Evolutionary conservation across 345 rosid genomes (phyloP).

Genomic region (Xanthoceras sorbifolium): DNA sequence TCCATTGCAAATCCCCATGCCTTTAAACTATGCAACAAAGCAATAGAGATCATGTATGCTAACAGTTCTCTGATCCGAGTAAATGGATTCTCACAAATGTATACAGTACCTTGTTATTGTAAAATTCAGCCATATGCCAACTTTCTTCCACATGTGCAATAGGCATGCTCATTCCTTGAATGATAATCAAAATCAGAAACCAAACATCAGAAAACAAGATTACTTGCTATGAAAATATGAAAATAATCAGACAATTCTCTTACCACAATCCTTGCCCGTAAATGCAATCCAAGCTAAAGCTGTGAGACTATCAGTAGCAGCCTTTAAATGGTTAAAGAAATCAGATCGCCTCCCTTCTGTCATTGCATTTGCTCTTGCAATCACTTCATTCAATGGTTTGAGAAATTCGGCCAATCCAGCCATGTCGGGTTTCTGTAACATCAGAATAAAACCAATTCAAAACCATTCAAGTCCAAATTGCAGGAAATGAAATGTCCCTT

Average conservation of each 20-base stretch:
- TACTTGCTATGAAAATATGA: not conserved
- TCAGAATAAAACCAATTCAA: slow-evolving; percentile 19
- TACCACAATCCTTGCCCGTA: slow-evolving; percentile 92
- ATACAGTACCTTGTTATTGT: slow-evolving; percentile 80
- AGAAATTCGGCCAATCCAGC: slow-evolving; percentile 78
- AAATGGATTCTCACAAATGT: slow-evolving; percentile 1
- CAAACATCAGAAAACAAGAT: slow-evolving; percentile 1
- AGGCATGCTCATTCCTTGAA: slow-evolving; percentile 97
- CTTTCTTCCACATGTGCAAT: slow-evolving; percentile 96
- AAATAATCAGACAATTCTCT: slow-evolving; percentile 21
- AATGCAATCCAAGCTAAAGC: slow-evolving; percentile 97
- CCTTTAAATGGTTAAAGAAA: slow-evolving; percentile 85
- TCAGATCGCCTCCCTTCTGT: slow-evolving; percentile 84
- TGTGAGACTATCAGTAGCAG: slow-evolving; percentile 74
- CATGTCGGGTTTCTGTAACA: slow-evolving; percentile 73
- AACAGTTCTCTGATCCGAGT: slow-evolving; percentile 2
- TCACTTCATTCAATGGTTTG: slow-evolving; percentile 79
- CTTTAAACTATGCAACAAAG: slow-evolving; percentile 13
- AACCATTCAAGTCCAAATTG: not conserved
- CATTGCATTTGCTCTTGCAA: slow-evolving; percentile 70
- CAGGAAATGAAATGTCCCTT: not conserved
- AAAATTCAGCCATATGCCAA: slow-evolving; percentile 99
- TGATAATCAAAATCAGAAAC: slow-evolving; percentile 13
- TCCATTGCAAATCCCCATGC: not conserved
- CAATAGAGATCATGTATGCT: slow-evolving; percentile 1